phyloP scores from a whole-genome alignment of 768 basidiomycete species.

The Imleria badia region DNA sequence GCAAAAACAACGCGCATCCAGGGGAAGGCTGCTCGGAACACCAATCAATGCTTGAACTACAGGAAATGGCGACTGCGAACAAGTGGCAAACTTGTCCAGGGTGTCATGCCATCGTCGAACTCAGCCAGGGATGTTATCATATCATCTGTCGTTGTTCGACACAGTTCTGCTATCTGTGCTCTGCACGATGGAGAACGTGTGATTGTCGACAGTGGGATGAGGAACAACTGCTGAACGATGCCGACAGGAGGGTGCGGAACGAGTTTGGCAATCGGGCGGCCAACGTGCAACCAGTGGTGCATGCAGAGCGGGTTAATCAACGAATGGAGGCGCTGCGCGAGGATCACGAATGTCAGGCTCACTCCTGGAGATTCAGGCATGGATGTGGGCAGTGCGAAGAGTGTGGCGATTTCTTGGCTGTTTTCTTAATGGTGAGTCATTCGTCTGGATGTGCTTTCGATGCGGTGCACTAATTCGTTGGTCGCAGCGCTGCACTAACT shows the following conservation, averaged over 20 bases:
- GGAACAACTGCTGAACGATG: constrained; percentile 30
- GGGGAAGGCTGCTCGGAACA: constrained; percentile 43
- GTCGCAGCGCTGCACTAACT: constrained; percentile 22
- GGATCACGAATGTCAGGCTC: constrained; percentile 53
- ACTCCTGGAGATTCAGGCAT: constrained; percentile 43
- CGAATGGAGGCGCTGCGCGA: constrained; percentile 40
- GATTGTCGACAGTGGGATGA: constrained; percentile 67
- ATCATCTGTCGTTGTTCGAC: constrained; percentile 53
- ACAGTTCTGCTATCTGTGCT: constrained; percentile 68
- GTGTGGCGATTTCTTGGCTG: constrained; percentile 39
- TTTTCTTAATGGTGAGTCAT: constrained; percentile 48
- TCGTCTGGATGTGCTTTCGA: background rate
- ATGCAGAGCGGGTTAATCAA: constrained; percentile 20
- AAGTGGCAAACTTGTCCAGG: constrained; percentile 66
- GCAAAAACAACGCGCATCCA: constrained; percentile 48
- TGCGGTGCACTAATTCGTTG: background rate
- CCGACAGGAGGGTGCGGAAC: constrained; percentile 24
- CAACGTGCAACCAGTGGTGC: constrained; percentile 10
- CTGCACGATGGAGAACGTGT: constrained; percentile 61
- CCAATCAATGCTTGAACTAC: constrained; percentile 40
- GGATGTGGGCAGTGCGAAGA: constrained; percentile 48
- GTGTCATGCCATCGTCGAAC: constrained; percentile 56
- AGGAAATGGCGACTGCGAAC: constrained; percentile 42
- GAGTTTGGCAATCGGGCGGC: constrained; percentile 20
- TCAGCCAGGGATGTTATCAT: constrained; percentile 58